A percentile compares a stretch with the other conserved stretches of the same genome.
Evolutionary conservation across 345 rosid genomes (phyloP).

Genomic region (Clarkia xantiana): DNA sequence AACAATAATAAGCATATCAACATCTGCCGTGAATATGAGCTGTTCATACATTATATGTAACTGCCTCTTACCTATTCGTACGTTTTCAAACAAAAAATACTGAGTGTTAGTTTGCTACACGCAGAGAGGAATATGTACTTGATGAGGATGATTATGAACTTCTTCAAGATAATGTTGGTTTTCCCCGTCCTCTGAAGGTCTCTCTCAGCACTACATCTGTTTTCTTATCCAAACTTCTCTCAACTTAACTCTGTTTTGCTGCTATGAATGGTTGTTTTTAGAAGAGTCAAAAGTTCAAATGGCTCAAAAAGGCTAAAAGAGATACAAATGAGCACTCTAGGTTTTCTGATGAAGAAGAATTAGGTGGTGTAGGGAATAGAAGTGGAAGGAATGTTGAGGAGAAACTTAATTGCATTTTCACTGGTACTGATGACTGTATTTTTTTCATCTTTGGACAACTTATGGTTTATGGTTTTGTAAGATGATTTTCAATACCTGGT

Average conservation of each 20-base stretch:
- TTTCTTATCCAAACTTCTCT: neutral
- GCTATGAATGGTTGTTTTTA: conserved; percentile 12
- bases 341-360: conserved; percentile 56
- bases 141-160: conserved; percentile 97
- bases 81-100: too few relatives aligned
- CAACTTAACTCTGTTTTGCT: too few relatives aligned
- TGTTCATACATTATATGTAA: too few relatives aligned
- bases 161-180: conserved; percentile 58
- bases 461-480: too few relatives aligned
- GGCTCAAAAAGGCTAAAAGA: conserved; percentile 83
- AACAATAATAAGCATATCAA: too few relatives aligned
- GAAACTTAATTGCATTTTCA: conserved; percentile 52
- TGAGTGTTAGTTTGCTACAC: neutral
- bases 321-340: conserved; percentile 45
- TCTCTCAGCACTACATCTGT: conserved; percentile 1
- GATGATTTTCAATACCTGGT: neutral
- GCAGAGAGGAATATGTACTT: conserved; percentile 80
- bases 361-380: conserved; percentile 50
- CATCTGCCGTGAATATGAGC: too few relatives aligned
- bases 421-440: conserved; percentile 80
- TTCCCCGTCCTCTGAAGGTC: conserved; percentile 53
- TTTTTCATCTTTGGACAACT: conserved; percentile 6
- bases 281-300: conserved; percentile 78
- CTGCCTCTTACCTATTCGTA: too few relatives aligned
- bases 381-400: conserved; percentile 74